Base-by-base conservation (phyloP, 2,329 filamentous ascomycete species). In the Chrysoporthe austroafricana region DNA sequence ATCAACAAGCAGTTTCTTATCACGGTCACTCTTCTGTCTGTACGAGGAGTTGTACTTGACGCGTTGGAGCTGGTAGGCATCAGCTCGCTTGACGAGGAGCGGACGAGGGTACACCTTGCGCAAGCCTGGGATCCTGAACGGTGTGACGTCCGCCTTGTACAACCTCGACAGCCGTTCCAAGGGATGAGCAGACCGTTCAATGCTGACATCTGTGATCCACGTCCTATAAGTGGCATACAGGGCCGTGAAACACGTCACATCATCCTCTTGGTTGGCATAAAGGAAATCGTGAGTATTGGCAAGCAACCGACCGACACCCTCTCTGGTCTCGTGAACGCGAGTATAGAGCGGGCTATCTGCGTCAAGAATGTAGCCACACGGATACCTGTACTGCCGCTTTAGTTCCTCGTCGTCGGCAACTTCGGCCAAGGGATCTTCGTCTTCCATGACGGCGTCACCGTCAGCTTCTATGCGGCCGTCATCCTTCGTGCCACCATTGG, bases 121-220 rank as follows among this genome's bases (percentile, higher is more conserved):
- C 32, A 97, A 83, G 4, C 96, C 96, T 72, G 91, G 97, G 76
- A 97, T 92, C 79, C 97, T 97, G 83, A 97, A 99, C 0, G 95
- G 92, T 34, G 93, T 89, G 69, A 94, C 91, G 74, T 99, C 96
- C 6, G 93, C 90, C 73, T 90, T 90, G 76, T 97, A 91, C 0
- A 99, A 86, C 64, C 94, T 88, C 4, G 91, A 88, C 16, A 98
- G 90, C 26, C 96, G 87, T 77, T 99, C 96, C 11, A 98, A 83
- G 1, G 96, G 92, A 77, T 97, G 96, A 0, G 96, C 95, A 21
- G 95, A 97, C 69, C 95, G 87, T 79, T 99, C 96, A 69, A 97
- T 96, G 21, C 96, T 96, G 52, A 99, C 94, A 74, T 99, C 96
- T 1, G 97, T 94, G 74, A 99, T 98, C 94, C 94, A 99, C 9